phyloP scores from a whole-genome alignment of 345 rosid genomes.

The Nephelium lappaceum region DNA sequence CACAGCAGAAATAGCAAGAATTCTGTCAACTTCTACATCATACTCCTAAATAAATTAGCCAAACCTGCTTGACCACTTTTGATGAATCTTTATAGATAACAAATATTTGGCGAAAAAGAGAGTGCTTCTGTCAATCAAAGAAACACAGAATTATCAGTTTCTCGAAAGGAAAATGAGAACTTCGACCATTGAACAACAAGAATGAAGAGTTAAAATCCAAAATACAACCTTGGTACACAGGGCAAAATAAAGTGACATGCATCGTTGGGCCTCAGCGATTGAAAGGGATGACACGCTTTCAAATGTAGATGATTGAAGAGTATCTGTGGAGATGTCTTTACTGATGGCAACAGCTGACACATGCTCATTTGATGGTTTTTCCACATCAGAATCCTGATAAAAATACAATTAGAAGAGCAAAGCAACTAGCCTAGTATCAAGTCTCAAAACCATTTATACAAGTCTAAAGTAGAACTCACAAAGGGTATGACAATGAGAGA shows the following conservation, averaged over 20 bases:
- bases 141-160: slow-evolving; percentile 20
- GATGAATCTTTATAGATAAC: slow-evolving; percentile 60
- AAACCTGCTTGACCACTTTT: slow-evolving; percentile 80
- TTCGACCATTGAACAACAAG: slow-evolving; percentile 6
- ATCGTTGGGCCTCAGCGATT: slow-evolving; percentile 73
- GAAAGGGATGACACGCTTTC: slow-evolving; percentile 47
- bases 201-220: slow-evolving; percentile 5
- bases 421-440: neutral
- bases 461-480: neutral
- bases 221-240: slow-evolving; percentile 89
- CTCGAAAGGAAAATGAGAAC: neutral
- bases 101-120: slow-evolving; percentile 84
- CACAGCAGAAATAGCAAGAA: slow-evolving; percentile 10
- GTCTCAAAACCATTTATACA: neutral
- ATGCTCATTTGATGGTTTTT: slow-evolving; percentile 48
- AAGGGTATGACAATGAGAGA: neutral
- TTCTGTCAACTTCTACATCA: slow-evolving; percentile 10
- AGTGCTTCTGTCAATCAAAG: slow-evolving; percentile 77
- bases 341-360: slow-evolving; percentile 35
- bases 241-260: slow-evolving; percentile 93
- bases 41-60: slow-evolving; percentile 20
- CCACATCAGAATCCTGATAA: slow-evolving; percentile 55
- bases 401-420: slow-evolving; percentile 2
- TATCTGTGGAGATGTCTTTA: slow-evolving; percentile 52
- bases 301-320: slow-evolving; percentile 40